Percentiles rank a stretch among this genome's conserved stretches.
phyloP scores from a whole-genome alignment of 371 early-diverging fungal genomes.

The Mucor velutinosus region DNA sequence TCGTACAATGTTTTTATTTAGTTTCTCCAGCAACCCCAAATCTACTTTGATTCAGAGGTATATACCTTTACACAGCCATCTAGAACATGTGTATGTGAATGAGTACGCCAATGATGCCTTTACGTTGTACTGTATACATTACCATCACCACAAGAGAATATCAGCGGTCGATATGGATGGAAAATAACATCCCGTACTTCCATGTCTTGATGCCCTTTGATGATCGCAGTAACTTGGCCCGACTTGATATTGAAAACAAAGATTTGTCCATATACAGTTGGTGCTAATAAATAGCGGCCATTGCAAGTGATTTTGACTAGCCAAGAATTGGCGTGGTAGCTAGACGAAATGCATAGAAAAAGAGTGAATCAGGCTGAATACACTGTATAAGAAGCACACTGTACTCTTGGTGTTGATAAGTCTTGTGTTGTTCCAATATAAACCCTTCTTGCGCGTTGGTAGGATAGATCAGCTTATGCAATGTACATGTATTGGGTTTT shows the following conservation, averaged over 20 bases:
- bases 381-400: constrained; percentile 4
- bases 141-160: constrained; percentile 89
- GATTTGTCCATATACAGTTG: constrained; percentile 85
- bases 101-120: neutral
- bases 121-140: constrained; percentile 14
- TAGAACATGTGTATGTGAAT: neutral
- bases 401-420: constrained; percentile 78
- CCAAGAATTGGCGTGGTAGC: constrained; percentile 91
- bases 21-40: neutral
- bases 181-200: constrained; percentile 92
- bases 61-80: constrained; percentile 48
- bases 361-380: neutral
- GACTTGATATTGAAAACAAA: constrained; percentile 78
- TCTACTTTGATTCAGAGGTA: constrained; percentile 26
- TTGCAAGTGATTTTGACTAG: constrained; percentile 84
- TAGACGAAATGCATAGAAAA: constrained; percentile 15
- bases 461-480: constrained; percentile 84
- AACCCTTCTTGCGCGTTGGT: constrained; percentile 64
- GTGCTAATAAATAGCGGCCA: constrained; percentile 84
- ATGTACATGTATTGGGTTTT: constrained; percentile 77
- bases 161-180: constrained; percentile 76
- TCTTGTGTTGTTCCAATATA: constrained; percentile 69
- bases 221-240: constrained; percentile 72
- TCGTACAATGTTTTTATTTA: neutral
- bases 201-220: constrained; percentile 82